These are phyloP conservation scores for Fusarium sp. DNA, from an alignment of 2,329 filamentous ascomycete genomes.

Conservation along the genomic window DNA sequence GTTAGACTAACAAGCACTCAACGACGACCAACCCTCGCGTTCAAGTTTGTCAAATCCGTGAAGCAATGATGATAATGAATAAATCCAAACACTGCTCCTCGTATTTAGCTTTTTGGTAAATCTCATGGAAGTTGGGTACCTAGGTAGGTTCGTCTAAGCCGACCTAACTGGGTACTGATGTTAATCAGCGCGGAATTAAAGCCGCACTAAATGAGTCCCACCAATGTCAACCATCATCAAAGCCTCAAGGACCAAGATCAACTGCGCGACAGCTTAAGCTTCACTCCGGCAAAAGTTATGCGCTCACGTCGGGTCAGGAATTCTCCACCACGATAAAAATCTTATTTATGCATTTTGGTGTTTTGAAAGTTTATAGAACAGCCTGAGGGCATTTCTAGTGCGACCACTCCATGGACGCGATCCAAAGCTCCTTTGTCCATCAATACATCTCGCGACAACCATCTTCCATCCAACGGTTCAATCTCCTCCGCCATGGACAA, in stretches of 20 bases:
- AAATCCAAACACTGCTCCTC: background rate
- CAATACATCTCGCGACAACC: constrained; percentile 10
- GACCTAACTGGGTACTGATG: background rate
- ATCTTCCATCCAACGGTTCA: background rate
- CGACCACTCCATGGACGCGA: constrained; percentile 21
- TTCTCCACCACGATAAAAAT: background rate
- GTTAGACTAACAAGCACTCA: no score
- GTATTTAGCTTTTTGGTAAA: background rate
- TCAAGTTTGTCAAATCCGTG: no score
- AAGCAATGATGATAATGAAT: background rate
- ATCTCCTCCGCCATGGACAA: constrained; percentile 47
- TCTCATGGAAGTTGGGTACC: background rate
- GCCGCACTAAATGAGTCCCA: constrained; percentile 32
- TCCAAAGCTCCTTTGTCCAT: constrained; percentile 20
- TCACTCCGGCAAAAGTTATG: constrained; percentile 22
- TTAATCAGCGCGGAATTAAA: constrained; percentile 21
- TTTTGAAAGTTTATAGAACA: background rate
- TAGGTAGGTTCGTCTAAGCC: background rate
- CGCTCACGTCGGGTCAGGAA: constrained; percentile 16
- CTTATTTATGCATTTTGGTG: background rate
- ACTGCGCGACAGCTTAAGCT: constrained; percentile 36
- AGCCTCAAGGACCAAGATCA: background rate
- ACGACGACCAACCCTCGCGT: no score
- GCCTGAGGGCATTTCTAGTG: background rate
- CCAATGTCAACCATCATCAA: constrained; percentile 22